Evolutionary conservation across 176 grass and related monocot genomes (phyloP), one percentile per base, ranked within the genome.

Genomic region (Oryza brachyantha): DNA sequence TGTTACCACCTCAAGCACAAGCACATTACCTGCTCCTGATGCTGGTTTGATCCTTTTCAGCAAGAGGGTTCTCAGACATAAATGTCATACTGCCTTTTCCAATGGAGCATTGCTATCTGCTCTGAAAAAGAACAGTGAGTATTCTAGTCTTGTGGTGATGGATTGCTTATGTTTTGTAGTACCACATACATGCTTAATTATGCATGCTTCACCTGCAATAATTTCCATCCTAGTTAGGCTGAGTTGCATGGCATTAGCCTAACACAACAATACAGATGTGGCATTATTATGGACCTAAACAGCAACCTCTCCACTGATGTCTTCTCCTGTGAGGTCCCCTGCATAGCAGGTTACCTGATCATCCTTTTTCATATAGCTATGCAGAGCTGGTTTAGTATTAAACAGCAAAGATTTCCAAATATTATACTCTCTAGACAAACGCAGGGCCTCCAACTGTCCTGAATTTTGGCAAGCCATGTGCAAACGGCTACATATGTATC

Each of bases 381-480:
- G 39, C 43, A 54, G 10, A 22, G 59, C 17, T 24, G 35, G 55
- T 34, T 58, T 59, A 16, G n/a, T 34, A 10, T 16, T 42, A 45
- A 8, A 13, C 27, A 70, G 1, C 11, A 10, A 10, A 19, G 6
- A 29, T 58, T 45, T 29, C 4, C 0, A 7, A 52, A 1, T 25
- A 1, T 14, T 26, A 72, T 48, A 82, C 36, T 8, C 3, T 2
- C 3, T 16, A 38, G 12, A 13, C 50, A 45, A 21, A 34, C 22
- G 36, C 22, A 34, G 22, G 28, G 38, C 28, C 37, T 70, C 64
- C 73, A 77, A 50, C 73, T 84, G 73, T 43, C 48, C 26, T 34
- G n/a, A n/a, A n/a, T 8, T 75, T 45, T 7, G 29, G 0, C 17
- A 16, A 76, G 55, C 54, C 74, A 78, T 84, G 74, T 84, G 81